Evolutionary conservation across 176 grass and related monocot species (phyloP).

Genomic region (Eragrostis curvula): DNA sequence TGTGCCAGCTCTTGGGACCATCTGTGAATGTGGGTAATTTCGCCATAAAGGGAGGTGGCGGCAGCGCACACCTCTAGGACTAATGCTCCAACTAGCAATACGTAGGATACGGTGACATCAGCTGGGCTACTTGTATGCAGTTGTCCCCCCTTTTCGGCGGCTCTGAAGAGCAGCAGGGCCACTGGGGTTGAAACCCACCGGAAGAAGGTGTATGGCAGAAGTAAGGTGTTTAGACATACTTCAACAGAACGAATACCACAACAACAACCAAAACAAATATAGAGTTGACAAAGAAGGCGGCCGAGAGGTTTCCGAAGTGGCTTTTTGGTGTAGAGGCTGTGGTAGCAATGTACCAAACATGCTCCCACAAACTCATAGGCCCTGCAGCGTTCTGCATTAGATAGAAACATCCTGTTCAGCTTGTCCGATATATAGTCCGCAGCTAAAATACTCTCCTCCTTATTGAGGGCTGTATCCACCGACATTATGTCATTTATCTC

Average conservation of each 20-base stretch:
- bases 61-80: neutral
- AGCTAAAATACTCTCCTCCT: accelerated
- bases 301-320: neutral
- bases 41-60: too few relatives aligned
- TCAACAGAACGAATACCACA: too few relatives aligned
- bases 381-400: too few relatives aligned
- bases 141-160: neutral
- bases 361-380: neutral
- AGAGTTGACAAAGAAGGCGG: too few relatives aligned
- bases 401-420: neutral
- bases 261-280: too few relatives aligned
- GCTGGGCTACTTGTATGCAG: neutral
- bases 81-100: conserved; percentile 5
- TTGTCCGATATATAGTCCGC: neutral
- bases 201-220: neutral
- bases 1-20: conserved; percentile 21
- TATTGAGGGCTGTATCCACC: neutral
- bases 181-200: neutral
- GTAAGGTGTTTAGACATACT: too few relatives aligned
- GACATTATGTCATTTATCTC: neutral
- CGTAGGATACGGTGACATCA: neutral
- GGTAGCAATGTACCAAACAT: neutral
- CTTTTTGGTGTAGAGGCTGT: neutral
- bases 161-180: neutral
- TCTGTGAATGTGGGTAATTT: too few relatives aligned